Evolutionary conservation across 495 filamentous ascomycete genomes (phyloP).

Genomic region (Astrothelium macrocarpum): DNA sequence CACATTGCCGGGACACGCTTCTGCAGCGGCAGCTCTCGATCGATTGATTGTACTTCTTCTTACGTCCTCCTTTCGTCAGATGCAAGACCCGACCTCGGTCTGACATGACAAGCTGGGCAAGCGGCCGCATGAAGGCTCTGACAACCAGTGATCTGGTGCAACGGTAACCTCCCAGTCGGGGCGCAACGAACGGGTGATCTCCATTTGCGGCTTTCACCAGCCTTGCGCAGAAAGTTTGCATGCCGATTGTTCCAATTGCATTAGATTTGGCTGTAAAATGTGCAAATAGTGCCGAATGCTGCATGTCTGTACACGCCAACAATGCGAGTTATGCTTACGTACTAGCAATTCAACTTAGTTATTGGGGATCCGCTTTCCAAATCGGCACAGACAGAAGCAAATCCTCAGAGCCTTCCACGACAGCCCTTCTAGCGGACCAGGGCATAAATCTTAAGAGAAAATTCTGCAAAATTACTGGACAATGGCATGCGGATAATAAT

Average conservation of each 20-base stretch:
- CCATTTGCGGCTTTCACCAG: constrained; percentile 1
- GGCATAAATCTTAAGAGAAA: neutral
- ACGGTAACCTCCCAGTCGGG: neutral
- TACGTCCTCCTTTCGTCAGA: constrained; percentile 4
- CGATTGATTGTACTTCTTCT: neutral
- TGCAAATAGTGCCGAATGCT: neutral
- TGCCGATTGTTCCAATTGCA: neutral
- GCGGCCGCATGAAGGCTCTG: neutral
- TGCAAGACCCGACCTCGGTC: neutral
- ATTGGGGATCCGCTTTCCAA: neutral
- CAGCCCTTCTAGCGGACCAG: neutral
- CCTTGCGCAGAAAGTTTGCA: neutral
- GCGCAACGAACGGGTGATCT: constrained; percentile 5
- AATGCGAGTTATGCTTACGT: constrained; percentile 4
- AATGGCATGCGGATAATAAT: neutral
- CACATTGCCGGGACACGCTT: neutral
- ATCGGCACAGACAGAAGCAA: neutral
- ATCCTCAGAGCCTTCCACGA: neutral
- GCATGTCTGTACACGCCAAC: neutral
- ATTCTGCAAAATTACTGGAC: neutral
- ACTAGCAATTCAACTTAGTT: neutral
- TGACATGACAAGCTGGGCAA: constrained; percentile 3
- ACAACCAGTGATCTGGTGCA: constrained; percentile 6
- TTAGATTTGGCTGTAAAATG: neutral
- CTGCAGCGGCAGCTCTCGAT: neutral